Evolutionary conservation across 2,329 filamentous ascomycete genomes (phyloP), one percentile per base, ranked within the genome.

Genomic region (Hypoxylon sp.): DNA sequence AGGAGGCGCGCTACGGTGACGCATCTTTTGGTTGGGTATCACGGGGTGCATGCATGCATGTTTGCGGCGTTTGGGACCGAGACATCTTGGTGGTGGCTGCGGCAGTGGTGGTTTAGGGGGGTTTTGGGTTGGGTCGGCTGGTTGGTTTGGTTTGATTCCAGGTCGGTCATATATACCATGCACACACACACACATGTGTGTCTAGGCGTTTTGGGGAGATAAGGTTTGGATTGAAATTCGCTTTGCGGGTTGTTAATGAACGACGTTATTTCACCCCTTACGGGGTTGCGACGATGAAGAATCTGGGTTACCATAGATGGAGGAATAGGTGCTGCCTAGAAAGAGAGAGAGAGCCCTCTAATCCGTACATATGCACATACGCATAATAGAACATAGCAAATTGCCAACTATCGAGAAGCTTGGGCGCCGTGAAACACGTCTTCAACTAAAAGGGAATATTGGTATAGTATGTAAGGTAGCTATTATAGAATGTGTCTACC

Each of bases 131-230:
- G 56, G 21, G 17, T 17, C n/a, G 51, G 31, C 21, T 59, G 21
- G 17, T 44, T 52, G 31, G 32, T 13, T 37, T 10, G 32, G 24
- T 27, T 37, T 15, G 47, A 17, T 39, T 51, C 19, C 19, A 44
- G 47, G 10, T 48, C 46, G 47, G 10, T 48, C 46, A 48, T 54
- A 61, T 52, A 61, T 53, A 61, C 50, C 48, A 61, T 48, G 39
- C 52, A 35, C 37, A 55, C 15, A 42, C 44, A 27, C 24, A 27
- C 24, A 27, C 24, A n/a, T n/a, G 13, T 7, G 44, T 19, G n/a
- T 13, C 15, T 15, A n/a, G 60, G 53, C 52, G 60, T 57, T 6
- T 50, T 53, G 42, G 55, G 15, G 19, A 8, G 37, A 21, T 19
- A 39, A 13, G 59, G 13, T 39, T 60, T 48, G 19, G 31, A 55